Percentiles rank a stretch among this genome's conserved stretches.
These are phyloP conservation scores for Colletotrichum zoysiae DNA, from an alignment of 2,329 filamentous ascomycete genomes.

Conservation along the genomic window DNA sequence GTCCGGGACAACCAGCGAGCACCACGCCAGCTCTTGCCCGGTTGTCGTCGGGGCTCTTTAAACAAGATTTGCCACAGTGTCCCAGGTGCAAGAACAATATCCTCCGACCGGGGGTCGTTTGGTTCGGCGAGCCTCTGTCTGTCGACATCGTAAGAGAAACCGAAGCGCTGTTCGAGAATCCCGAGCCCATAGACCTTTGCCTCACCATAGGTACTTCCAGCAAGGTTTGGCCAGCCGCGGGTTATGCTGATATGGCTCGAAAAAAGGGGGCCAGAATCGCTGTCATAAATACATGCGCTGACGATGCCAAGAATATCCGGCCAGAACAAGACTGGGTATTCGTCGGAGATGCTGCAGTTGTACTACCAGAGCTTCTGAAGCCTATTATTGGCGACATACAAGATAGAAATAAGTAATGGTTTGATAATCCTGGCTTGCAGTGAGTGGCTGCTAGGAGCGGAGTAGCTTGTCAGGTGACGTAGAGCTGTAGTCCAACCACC, in stretches of 20 bases:
- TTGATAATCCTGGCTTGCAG: too few relatives aligned
- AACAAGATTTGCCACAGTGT: constrained; percentile 69
- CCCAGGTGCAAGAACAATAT: constrained; percentile 66
- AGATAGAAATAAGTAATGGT: not conserved
- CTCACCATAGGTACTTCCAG: constrained; percentile 76
- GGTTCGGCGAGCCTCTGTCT: constrained; percentile 74
- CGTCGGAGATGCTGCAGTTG: constrained; percentile 36
- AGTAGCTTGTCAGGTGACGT: too few relatives aligned
- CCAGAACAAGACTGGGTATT: constrained; percentile 41
- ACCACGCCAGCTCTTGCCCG: constrained; percentile 2
- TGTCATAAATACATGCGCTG: constrained; percentile 71
- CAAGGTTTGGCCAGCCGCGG: constrained; percentile 73
- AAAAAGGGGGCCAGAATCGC: constrained; percentile 70
- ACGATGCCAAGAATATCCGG: constrained; percentile 41
- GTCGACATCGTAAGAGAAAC: constrained; percentile 61
- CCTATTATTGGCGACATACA: constrained; percentile 29
- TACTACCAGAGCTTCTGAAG: constrained; percentile 38
- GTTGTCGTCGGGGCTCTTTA: constrained; percentile 57
- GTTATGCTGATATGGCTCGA: constrained; percentile 68
- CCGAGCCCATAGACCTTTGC: constrained; percentile 68
- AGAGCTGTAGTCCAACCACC: too few relatives aligned
- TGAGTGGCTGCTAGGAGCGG: too few relatives aligned
- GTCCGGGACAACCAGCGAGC: not conserved
- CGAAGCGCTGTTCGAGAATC: constrained; percentile 63
- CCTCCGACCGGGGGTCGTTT: constrained; percentile 75